A percentile compares a stretch with the other conserved stretches of the same genome.
Evolutionary conservation across 768 basidiomycete genomes (phyloP).

Genomic region (Termitomyces sp.): DNA sequence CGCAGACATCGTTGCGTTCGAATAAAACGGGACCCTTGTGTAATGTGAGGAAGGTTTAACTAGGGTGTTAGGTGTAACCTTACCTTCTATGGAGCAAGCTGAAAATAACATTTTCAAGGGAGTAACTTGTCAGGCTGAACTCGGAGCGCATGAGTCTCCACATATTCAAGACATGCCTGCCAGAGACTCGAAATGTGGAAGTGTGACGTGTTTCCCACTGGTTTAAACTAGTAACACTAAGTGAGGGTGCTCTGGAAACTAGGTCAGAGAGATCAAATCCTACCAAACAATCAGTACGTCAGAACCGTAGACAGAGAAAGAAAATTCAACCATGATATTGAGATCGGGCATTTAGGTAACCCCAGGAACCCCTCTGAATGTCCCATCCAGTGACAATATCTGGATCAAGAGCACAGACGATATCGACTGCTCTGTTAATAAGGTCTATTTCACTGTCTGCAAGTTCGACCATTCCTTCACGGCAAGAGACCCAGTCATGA

Average conservation of each 20-base stretch:
- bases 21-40: constrained; percentile 72
- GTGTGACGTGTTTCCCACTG: constrained; percentile 71
- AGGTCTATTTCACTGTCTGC: constrained; percentile 74
- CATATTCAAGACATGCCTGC: constrained; percentile 87
- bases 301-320: neutral
- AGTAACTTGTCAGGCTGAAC: constrained; percentile 68
- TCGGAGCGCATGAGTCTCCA: constrained; percentile 93
- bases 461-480: constrained; percentile 39
- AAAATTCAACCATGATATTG: constrained; percentile 43
- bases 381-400: constrained; percentile 95
- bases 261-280: constrained; percentile 69
- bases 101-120: constrained; percentile 87
- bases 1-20: constrained; percentile 48
- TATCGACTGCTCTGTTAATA: constrained; percentile 70
- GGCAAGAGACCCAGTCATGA: constrained; percentile 30
- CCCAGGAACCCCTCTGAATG: constrained; percentile 84
- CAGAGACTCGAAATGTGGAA: constrained; percentile 78
- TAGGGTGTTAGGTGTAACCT: constrained; percentile 7
- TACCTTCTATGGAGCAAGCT: constrained; percentile 75
- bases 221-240: constrained; percentile 34
- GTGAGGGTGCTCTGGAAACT: constrained; percentile 68
- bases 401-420: constrained; percentile 74
- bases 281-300: constrained; percentile 22
- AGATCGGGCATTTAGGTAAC: constrained; percentile 74
- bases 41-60: neutral